These are phyloP conservation scores for Cladosporium sp. DNA, from an alignment of 2,329 filamentous ascomycete genomes.

Conservation along the genomic window DNA sequence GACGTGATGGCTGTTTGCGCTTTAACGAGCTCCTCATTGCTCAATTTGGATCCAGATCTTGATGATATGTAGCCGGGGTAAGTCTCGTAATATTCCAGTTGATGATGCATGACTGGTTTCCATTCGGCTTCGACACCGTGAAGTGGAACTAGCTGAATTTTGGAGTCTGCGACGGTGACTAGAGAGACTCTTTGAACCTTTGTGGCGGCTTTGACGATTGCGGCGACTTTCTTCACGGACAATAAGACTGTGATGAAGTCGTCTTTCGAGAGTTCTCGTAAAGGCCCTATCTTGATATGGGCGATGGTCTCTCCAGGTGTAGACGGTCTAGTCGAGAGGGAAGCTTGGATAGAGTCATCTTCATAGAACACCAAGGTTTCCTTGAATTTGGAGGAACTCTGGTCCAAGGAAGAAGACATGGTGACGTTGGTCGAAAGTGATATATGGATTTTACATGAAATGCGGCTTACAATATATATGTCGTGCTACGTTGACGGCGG, in stretches of 20 bases:
- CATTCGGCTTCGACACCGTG: neutral
- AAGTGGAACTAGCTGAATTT: neutral
- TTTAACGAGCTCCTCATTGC: neutral
- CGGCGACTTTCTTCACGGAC: neutral
- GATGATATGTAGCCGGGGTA: neutral
- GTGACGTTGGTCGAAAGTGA: neutral
- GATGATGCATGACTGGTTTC: neutral
- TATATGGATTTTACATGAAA: too few species aligned
- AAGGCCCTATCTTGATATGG: neutral
- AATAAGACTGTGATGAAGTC: neutral
- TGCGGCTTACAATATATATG: neutral
- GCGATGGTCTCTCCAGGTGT: neutral
- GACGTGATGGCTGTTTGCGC: neutral
- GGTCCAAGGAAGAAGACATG: neutral
- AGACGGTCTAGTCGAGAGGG: neutral
- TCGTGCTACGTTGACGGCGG: neutral
- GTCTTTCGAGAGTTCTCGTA: neutral
- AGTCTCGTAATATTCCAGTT: neutral
- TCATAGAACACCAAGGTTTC: neutral
- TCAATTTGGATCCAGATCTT: neutral
- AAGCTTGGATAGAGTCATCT: neutral
- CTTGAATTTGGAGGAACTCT: too few species aligned
- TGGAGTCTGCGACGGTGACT: neutral
- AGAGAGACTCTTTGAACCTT: slow-evolving; percentile 2
- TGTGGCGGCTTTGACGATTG: neutral